Conservation (phyloP, 2,329 filamentous ascomycete species). For the Clonostachys rhizophaga region DNA sequence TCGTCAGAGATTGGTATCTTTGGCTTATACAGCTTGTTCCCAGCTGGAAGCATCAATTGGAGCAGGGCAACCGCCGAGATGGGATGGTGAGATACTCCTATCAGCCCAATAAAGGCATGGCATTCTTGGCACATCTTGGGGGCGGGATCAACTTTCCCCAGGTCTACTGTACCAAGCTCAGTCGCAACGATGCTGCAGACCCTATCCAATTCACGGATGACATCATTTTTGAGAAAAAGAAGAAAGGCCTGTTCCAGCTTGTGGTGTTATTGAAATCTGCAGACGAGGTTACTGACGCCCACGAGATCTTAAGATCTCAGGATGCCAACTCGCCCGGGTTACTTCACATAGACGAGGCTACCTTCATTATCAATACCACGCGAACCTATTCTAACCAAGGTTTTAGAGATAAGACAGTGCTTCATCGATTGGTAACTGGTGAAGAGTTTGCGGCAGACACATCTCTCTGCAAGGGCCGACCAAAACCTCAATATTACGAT, state of each 20-base stretch:
- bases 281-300: background rate
- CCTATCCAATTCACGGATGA: slow-evolving; percentile 6
- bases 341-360: too few species aligned
- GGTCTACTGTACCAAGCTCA: slow-evolving; percentile 1
- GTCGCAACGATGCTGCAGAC: background rate
- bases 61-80: slow-evolving; percentile 5
- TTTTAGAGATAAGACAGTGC: too few species aligned
- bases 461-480: too few species aligned
- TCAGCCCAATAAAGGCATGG: slow-evolving; percentile 2
- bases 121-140: slow-evolving; percentile 3
- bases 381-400: too few species aligned
- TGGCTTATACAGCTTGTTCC: slow-evolving; percentile 9
- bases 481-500: too few species aligned
- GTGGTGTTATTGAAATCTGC: background rate
- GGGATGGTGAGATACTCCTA: slow-evolving; percentile 4
- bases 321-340: too few species aligned
- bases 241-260: background rate
- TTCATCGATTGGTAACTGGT: too few species aligned
- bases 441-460: too few species aligned
- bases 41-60: slow-evolving; percentile 3
- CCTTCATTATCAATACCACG: too few species aligned
- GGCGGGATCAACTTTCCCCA: slow-evolving; percentile 3
- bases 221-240: slow-evolving; percentile 2
- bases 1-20: slow-evolving; percentile 9
- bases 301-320: background rate